Evolutionary conservation across 2,329 filamentous ascomycete species (phyloP).

Genomic region (Fusarium fracticaudum): DNA sequence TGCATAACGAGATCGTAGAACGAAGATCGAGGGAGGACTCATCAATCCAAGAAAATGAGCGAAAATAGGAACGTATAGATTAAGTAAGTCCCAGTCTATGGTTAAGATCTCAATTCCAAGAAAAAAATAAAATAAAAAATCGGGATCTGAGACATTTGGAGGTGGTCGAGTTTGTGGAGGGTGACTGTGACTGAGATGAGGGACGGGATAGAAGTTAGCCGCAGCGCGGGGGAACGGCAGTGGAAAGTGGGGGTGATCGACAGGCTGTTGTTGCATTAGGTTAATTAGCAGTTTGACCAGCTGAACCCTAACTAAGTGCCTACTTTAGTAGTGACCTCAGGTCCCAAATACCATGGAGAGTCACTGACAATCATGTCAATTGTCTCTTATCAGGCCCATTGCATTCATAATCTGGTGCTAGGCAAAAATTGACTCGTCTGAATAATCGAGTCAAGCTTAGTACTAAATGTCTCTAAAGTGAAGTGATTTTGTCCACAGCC

Average conservation of each 20-base stretch:
- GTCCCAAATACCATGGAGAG: background rate
- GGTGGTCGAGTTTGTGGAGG: conserved; percentile 8
- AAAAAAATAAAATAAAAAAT: background rate
- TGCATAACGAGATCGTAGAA: conserved; percentile 21
- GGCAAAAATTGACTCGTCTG: background rate
- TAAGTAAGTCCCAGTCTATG: background rate
- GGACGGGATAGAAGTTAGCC: conserved; percentile 1
- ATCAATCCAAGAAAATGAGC: background rate
- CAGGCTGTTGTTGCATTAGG: conserved; percentile 3
- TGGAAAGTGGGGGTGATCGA: conserved; percentile 15
- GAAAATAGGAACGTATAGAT: background rate
- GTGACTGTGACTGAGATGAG: background rate
- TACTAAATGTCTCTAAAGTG: background rate
- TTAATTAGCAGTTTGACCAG: background rate
- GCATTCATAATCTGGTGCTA: background rate
- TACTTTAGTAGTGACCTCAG: background rate
- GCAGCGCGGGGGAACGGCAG: conserved; percentile 24
- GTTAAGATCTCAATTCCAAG: background rate
- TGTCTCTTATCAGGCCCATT: background rate
- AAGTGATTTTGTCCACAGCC: background rate
- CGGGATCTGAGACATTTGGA: conserved; percentile 24
- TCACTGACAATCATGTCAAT: background rate
- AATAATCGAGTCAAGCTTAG: background rate
- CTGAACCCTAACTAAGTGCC: background rate
- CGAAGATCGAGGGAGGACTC: background rate